Conservation (phyloP, 176 grass and related monocot species). For the Aegilops tauschii region DNA sequence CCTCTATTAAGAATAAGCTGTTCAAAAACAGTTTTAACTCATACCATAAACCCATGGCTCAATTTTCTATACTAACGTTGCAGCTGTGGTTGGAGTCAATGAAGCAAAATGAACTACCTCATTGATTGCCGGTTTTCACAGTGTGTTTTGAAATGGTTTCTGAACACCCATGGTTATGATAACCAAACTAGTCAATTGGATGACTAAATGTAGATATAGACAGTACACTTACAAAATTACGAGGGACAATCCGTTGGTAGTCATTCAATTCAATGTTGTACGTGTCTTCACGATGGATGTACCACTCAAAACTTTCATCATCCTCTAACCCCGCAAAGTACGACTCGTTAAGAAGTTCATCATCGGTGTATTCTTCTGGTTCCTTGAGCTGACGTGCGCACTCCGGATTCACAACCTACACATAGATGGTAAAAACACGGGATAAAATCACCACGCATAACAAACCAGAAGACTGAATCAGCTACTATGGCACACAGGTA, state of each 20-base stretch:
- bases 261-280: not conserved
- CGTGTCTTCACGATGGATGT: not conserved
- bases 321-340: not conserved
- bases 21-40: not conserved
- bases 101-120: not conserved
- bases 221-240: no score
- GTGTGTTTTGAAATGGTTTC: not conserved
- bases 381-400: not conserved
- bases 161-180: not conserved
- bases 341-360: not conserved
- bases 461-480: not conserved
- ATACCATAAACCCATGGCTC: not conserved
- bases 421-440: not conserved
- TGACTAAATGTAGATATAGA: no score
- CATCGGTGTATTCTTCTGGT: not conserved
- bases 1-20: not conserved
- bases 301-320: not conserved
- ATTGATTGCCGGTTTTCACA: not conserved
- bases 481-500: not conserved
- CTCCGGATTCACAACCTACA: not conserved
- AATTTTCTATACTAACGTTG: not conserved
- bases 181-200: no score
- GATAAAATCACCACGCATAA: not conserved
- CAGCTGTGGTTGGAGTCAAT: not conserved
- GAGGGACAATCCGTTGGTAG: not conserved